A percentile compares a stretch with the other conserved stretches of the same genome.
phyloP scores from a whole-genome alignment of 345 rosid genomes.

The Aegle marmelos region DNA sequence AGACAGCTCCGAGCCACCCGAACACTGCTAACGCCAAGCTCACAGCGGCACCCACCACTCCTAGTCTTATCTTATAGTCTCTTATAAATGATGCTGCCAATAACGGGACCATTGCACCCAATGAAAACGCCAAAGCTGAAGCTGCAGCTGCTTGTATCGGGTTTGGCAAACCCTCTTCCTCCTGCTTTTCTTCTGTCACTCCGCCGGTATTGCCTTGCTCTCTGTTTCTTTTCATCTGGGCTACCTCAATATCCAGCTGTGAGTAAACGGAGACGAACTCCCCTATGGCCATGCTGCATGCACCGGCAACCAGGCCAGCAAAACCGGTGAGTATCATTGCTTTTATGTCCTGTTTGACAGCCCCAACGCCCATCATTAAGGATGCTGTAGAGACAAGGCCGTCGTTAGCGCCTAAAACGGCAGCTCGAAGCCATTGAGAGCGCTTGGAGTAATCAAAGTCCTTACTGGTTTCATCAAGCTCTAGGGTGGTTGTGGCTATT shows the following conservation, averaged over 20 bases:
- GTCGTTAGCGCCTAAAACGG: conserved; percentile 91
- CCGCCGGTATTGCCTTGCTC: conserved; percentile 5
- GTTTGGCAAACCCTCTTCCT: conserved; percentile 58
- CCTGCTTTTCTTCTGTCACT: conserved; percentile 18
- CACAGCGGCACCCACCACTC: conserved; percentile 58
- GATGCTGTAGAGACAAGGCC: conserved; percentile 88
- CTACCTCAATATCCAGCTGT: conserved; percentile 73
- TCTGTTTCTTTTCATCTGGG: conserved; percentile 60
- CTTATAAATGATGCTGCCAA: conserved; percentile 76
- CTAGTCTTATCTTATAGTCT: conserved; percentile 56
- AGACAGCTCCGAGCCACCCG: conserved; percentile 77
- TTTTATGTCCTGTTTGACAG: conserved; percentile 74
- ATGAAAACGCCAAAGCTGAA: conserved; percentile 76
- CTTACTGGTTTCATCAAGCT: conserved; percentile 8
- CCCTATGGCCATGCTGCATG: conserved; percentile 97
- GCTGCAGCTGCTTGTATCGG: conserved; percentile 86
- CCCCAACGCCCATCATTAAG: conserved; percentile 89
- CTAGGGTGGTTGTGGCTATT: conserved; percentile 12
- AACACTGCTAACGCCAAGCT: conserved; percentile 57
- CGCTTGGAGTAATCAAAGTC: conserved; percentile 73
- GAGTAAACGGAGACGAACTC: conserved; percentile 91
- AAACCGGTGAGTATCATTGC: conserved; percentile 85
- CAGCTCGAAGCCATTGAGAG: conserved; percentile 93
- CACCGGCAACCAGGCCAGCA: conserved; percentile 89
- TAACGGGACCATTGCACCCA: conserved; percentile 83